Evolutionary conservation across 768 basidiomycete species (phyloP).

Genomic region (Russula dissimulans): DNA sequence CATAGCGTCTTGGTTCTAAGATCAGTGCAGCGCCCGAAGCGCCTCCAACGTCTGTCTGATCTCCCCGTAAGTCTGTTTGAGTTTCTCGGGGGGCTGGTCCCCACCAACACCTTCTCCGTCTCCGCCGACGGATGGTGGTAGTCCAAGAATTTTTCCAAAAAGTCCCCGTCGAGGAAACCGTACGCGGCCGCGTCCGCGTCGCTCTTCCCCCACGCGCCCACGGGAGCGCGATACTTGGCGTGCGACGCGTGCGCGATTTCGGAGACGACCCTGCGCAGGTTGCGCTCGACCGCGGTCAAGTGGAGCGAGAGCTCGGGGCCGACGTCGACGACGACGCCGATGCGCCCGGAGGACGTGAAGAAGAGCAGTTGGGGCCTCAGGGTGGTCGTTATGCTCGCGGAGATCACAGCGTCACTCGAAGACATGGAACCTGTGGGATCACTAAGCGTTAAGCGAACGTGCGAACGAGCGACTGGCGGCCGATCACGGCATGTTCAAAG

Average conservation of each 20-base stretch:
- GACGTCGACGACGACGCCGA: constrained; percentile 63
- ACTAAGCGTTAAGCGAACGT: neutral
- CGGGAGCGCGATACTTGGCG: constrained; percentile 61
- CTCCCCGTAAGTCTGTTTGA: constrained; percentile 38
- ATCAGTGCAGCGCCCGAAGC: constrained; percentile 34
- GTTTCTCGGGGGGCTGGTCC: constrained; percentile 50
- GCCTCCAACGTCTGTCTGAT: constrained; percentile 34
- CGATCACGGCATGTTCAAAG: too few relatives aligned
- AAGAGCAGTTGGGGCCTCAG: constrained; percentile 57
- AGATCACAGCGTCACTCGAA: constrained; percentile 35
- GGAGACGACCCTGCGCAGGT: constrained; percentile 47
- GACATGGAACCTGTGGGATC: constrained; percentile 43
- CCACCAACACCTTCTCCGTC: constrained; percentile 46
- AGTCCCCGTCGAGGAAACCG: constrained; percentile 86
- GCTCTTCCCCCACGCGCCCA: constrained; percentile 42
- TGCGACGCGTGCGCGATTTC: constrained; percentile 52
- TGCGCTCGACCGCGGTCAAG: constrained; percentile 66
- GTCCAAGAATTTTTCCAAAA: constrained; percentile 59
- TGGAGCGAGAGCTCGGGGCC: constrained; percentile 43
- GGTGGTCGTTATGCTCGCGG: constrained; percentile 18
- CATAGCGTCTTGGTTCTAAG: neutral
- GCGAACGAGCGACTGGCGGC: too few relatives aligned
- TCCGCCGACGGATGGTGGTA: constrained; percentile 32
- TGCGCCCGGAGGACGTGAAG: constrained; percentile 69
- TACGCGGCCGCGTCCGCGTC: constrained; percentile 48